phyloP scores from a whole-genome alignment of 768 basidiomycete species.

The Paxillus involutus region DNA sequence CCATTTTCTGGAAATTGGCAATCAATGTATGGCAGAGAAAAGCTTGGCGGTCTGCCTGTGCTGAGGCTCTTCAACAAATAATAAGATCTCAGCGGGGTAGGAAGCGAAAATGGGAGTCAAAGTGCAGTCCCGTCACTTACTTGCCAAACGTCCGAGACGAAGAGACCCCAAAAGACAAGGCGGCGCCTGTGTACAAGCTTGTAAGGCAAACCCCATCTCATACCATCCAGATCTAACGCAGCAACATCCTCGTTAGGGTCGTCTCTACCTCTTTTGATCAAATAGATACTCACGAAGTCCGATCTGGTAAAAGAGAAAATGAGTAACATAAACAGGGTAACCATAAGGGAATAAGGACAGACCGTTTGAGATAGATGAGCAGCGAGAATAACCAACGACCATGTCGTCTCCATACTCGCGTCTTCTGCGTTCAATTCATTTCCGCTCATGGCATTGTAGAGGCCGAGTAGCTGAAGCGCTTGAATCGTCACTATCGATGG shows the following conservation, averaged over 20 bases:
- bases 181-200: constrained; percentile 67
- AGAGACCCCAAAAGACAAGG: constrained; percentile 77
- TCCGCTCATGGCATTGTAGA: constrained; percentile 70
- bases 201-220: constrained; percentile 57
- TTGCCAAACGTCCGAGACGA: constrained; percentile 69
- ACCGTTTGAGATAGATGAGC: constrained; percentile 67
- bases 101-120: not conserved
- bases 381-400: constrained; percentile 65
- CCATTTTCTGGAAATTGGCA: constrained; percentile 52
- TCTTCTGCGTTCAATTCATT: constrained; percentile 55
- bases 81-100: constrained; percentile 6
- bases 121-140: constrained; percentile 49
- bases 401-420: constrained; percentile 72
- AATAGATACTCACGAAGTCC: constrained; percentile 58
- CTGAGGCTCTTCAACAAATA: constrained; percentile 52
- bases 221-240: constrained; percentile 57
- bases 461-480: constrained; percentile 63
- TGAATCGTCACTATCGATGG: constrained; percentile 73
- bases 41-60: constrained; percentile 70
- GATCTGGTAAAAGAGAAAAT: constrained; percentile 42
- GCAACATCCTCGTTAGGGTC: constrained; percentile 8
- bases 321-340: constrained; percentile 4
- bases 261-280: constrained; percentile 3
- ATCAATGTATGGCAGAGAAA: constrained; percentile 66
- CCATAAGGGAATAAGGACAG: constrained; percentile 25